Conservation (phyloP, 148 eudicot species). For the Polygonum aviculare region DNA sequence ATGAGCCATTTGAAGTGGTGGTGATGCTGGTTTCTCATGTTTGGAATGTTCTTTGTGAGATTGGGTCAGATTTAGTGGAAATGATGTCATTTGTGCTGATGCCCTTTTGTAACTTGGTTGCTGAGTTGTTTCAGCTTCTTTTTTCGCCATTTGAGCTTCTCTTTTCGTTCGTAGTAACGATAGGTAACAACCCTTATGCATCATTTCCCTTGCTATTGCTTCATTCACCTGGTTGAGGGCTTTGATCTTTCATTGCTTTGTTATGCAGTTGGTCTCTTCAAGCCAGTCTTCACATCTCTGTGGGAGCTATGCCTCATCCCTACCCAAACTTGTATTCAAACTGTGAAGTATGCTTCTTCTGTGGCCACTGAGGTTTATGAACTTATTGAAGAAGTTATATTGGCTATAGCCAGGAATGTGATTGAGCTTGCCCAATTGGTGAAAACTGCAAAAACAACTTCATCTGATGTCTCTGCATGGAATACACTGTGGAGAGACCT, state of each 20-base stretch:
- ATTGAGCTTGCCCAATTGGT: not conserved
- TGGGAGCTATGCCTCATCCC: not conserved
- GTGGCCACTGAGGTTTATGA: not conserved
- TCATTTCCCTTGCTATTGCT: not conserved
- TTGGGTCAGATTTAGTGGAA: not conserved
- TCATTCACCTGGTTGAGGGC: not conserved
- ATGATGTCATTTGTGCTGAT: not conserved
- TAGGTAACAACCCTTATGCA: not conserved
- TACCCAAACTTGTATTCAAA: not conserved
- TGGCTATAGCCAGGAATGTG: not conserved
- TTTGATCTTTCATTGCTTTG: not conserved
- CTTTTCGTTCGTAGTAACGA: conserved; percentile 1
- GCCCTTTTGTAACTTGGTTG: conserved; percentile 6
- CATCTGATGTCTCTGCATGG: not conserved
- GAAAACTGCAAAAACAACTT: conserved; percentile 3
- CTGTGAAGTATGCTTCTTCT: not conserved
- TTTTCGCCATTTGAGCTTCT: conserved; percentile 5
- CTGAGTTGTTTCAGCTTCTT: not conserved
- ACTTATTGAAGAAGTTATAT: not conserved
- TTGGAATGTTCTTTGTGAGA: not conserved
- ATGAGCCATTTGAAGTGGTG: conserved; percentile 47
- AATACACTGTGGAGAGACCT: conserved; percentile 2
- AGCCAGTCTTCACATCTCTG: not conserved
- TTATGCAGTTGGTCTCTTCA: conserved; percentile 2
- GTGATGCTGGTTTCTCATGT: not conserved